These are phyloP conservation scores for Chalciporus pseudorubinellus DNA, from an alignment of 768 basidiomycete species.

Conservation along the genomic window DNA sequence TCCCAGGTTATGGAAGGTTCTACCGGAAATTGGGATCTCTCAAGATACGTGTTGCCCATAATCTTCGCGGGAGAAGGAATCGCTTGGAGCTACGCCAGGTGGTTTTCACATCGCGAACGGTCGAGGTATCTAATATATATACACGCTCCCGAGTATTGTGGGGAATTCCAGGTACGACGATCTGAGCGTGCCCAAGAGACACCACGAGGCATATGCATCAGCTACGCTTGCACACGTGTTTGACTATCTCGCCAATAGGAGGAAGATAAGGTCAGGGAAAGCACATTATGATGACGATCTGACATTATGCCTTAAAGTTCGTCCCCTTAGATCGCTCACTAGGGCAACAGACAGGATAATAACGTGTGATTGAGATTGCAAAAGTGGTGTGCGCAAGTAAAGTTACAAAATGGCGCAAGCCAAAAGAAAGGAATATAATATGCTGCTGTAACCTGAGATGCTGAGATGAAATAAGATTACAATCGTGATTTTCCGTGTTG, in stretches of 20 bases:
- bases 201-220: too few relatives aligned
- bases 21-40: background rate
- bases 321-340: background rate
- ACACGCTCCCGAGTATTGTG: slow-evolving; percentile 5
- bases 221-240: slow-evolving; percentile 9
- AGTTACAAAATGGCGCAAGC: slow-evolving; percentile 22
- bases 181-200: background rate
- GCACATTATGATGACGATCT: slow-evolving; percentile 2
- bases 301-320: slow-evolving; percentile 13
- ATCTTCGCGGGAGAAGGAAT: slow-evolving; percentile 30
- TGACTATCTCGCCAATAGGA: slow-evolving; percentile 7
- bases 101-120: slow-evolving; percentile 19
- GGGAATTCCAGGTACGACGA: too few relatives aligned
- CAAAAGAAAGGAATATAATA: slow-evolving; percentile 9
- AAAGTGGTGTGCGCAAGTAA: slow-evolving; percentile 13
- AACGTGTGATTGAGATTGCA: slow-evolving; percentile 6
- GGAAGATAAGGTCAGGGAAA: slow-evolving; percentile 2
- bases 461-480: slow-evolving; percentile 2
- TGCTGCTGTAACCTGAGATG: slow-evolving; percentile 14
- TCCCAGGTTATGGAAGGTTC: background rate
- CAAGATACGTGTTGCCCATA: slow-evolving; percentile 1
- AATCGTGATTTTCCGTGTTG: slow-evolving; percentile 5
- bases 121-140: slow-evolving; percentile 7
- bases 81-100: slow-evolving; percentile 3
- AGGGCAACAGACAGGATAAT: background rate